Conservation (phyloP, 1,284 basidiomycete genomes). For the Ustilago vetiveriae region DNA sequence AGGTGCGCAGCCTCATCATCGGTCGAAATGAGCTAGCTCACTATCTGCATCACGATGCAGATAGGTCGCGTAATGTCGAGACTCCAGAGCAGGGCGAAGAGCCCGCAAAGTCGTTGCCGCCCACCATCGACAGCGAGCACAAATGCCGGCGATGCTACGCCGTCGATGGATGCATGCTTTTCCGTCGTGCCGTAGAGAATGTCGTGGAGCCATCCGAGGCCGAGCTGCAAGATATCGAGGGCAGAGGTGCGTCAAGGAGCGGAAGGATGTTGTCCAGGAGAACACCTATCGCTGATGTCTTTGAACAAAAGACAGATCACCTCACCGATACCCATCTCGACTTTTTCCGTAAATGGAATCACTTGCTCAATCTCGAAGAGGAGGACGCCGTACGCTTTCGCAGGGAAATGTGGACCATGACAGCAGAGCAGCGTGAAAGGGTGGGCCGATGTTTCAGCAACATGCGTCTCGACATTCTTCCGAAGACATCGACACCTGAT, state of each 20-base stretch:
- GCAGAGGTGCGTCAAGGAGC: not conserved
- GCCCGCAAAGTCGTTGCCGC: conserved; percentile 70
- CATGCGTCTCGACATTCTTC: conserved; percentile 56
- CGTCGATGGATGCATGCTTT: conserved; percentile 89
- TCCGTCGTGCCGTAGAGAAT: conserved; percentile 74
- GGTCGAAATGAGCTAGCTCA: conserved; percentile 86
- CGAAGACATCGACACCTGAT: not conserved
- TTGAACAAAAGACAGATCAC: conserved; percentile 81
- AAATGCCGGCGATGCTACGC: conserved; percentile 84
- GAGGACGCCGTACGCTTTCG: conserved; percentile 82
- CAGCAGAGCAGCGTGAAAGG: conserved; percentile 79
- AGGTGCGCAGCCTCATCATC: conserved; percentile 82
- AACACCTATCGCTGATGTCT: conserved; percentile 79
- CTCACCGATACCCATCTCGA: conserved; percentile 75
- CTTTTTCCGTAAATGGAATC: conserved; percentile 93
- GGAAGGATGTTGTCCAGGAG: conserved; percentile 21
- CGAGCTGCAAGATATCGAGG: conserved; percentile 8
- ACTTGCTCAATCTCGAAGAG: conserved; percentile 86
- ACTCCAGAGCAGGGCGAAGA: conserved; percentile 15
- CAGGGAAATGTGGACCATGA: conserved; percentile 93
- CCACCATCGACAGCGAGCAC: conserved; percentile 83
- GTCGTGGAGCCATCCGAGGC: conserved; percentile 36
- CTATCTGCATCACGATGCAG: conserved; percentile 71
- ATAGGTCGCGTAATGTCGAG: conserved; percentile 39
- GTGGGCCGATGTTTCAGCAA: conserved; percentile 68